Evolutionary conservation across 768 basidiomycete species (phyloP).

Genomic region (Amanita polypyramis): DNA sequence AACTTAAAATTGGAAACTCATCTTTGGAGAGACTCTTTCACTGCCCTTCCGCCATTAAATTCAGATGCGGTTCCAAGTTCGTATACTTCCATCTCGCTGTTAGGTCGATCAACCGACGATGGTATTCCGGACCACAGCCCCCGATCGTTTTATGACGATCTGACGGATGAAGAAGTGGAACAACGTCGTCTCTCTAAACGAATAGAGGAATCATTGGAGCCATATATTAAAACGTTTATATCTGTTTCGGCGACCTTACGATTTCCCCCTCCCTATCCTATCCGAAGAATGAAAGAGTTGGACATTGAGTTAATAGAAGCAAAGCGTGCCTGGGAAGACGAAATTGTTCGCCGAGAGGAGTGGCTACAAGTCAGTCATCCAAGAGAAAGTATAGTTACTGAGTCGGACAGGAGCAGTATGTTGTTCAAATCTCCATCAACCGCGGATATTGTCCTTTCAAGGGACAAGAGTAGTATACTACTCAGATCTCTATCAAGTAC

Average conservation of each 20-base stretch:
- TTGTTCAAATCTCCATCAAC: not conserved
- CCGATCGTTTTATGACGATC: constrained; percentile 23
- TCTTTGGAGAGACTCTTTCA: constrained; percentile 85
- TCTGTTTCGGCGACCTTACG: constrained; percentile 90
- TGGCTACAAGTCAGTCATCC: constrained; percentile 31
- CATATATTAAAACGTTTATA: constrained; percentile 79
- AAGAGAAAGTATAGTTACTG: constrained; percentile 33
- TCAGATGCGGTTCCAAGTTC: constrained; percentile 51
- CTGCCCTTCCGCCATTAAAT: constrained; percentile 59
- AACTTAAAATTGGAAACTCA: constrained; percentile 91
- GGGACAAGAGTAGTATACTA: not conserved
- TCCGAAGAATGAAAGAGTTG: constrained; percentile 79
- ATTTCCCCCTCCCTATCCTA: constrained; percentile 86
- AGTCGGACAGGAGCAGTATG: constrained; percentile 8
- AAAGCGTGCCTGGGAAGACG: constrained; percentile 80
- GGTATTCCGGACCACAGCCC: constrained; percentile 1
- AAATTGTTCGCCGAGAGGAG: constrained; percentile 70
- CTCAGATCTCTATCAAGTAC: not conserved
- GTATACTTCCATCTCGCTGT: constrained; percentile 9
- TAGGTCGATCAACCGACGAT: not conserved
- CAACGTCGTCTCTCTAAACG: constrained; percentile 59
- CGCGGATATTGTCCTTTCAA: no score
- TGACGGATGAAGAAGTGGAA: constrained; percentile 66
- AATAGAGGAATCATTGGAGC: constrained; percentile 73
- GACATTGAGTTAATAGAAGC: constrained; percentile 66